phyloP scores from a whole-genome alignment of 2,329 filamentous ascomycete species.

The Albifimbria verrucaria region DNA sequence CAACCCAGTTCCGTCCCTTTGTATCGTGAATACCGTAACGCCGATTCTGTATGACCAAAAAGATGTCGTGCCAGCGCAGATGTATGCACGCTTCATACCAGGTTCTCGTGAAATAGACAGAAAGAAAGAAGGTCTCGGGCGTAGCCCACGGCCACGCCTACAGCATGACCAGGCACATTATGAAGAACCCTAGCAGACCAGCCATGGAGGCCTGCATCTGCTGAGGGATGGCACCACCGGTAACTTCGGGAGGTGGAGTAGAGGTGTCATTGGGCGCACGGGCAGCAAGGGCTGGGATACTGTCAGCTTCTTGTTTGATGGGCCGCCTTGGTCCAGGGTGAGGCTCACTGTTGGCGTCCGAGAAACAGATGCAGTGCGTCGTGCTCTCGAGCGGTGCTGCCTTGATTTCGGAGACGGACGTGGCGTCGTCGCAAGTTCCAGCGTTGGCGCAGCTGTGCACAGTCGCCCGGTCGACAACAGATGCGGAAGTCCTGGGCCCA shows the following conservation, averaged over 20 bases:
- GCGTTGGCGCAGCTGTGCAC: not conserved
- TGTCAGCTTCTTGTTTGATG: not conserved
- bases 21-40: not conserved
- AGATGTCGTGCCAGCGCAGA: not conserved
- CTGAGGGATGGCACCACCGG: conserved; percentile 28
- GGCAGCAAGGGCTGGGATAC: not conserved
- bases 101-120: not conserved
- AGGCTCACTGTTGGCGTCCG: not conserved
- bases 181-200: conserved; percentile 33
- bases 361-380: not conserved
- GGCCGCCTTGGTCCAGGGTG: not conserved
- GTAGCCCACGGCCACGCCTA: conserved; percentile 14
- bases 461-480: not conserved
- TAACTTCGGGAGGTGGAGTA: conserved; percentile 21
- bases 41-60: not conserved
- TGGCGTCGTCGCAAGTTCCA: not conserved
- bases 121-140: no score
- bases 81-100: not conserved
- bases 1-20: not conserved
- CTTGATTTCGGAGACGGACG: not conserved
- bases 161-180: conserved; percentile 32
- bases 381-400: not conserved
- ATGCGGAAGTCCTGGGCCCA: not conserved
- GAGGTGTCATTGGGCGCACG: conserved; percentile 21
- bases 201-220: conserved; percentile 30